Base-by-base conservation (phyloP, 345 rosid genomes). In the Brassica juncea region DNA sequence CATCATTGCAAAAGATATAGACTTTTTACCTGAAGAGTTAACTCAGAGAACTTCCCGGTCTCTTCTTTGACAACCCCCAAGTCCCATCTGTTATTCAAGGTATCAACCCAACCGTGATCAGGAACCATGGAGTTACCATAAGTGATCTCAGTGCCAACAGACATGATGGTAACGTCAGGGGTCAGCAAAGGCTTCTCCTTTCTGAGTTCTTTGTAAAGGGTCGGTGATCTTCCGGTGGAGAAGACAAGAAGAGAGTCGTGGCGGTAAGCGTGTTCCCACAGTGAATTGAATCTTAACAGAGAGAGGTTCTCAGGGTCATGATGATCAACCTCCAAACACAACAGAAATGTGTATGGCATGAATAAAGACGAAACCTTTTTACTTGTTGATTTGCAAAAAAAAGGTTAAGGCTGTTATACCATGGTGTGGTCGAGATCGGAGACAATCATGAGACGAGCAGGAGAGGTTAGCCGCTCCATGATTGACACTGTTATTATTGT, bases 91-190 rank as follows among this genome's bases (percentile, higher is more conserved):
- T 89, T 81, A 84, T 89, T 91, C 81, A 95, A 85, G 71, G 91
- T 63, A n/a, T 91, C 87, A 86, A 88, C 88, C 98, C 99, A 95
- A 19, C 98, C 97, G 81, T 88, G 85, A 86, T 95, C 99, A 3
- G 93, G 99, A 42, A 86, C 86, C 98, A 95, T 88, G 15, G 88
- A 77, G 77, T 78, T 84, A 39, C 99, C 99, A 82, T 88, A 93
- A 0, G 99, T 95, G 76, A 95, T 95, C 89, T 95, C 99, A 9
- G 98, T 95, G 73, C 99, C 99, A 69, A 95, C 99, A 58, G 99
- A 95, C 98, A 91, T 90, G 72, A 95, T 93, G 49, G 97, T 88
- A 66, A 95, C 85, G 77, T 95, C 99, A 5, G 99, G 99, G 37
- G 97, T 93, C 76, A 95, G 61, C 91, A 95, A 86, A 77, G 99